Evolutionary conservation across 1,284 basidiomycete genomes (phyloP).

Genomic region (Ceratobasidium sp.): DNA sequence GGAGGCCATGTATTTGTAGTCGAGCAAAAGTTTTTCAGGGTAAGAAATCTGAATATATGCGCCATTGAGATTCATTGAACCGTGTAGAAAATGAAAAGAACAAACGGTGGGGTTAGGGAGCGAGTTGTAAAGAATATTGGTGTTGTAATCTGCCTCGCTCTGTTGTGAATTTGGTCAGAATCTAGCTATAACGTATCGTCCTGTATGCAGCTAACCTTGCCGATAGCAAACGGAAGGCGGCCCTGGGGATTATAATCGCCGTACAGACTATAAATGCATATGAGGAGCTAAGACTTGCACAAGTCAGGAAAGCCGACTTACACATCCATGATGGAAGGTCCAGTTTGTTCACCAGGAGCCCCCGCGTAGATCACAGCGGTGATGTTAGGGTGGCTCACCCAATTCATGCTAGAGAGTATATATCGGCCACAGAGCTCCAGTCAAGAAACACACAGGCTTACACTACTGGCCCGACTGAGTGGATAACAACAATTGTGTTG

Average conservation of each 20-base stretch:
- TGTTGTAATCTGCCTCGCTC: conserved; percentile 36
- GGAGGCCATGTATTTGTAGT: conserved; percentile 37
- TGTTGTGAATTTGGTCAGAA: neutral
- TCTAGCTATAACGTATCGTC: neutral
- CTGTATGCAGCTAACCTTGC: conserved; percentile 11
- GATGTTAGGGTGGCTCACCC: conserved; percentile 40
- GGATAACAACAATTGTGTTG: conserved; percentile 48
- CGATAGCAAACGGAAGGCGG: conserved; percentile 33
- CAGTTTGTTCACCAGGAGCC: conserved; percentile 33
- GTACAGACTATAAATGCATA: neutral
- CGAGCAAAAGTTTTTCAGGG: conserved; percentile 33
- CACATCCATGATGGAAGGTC: conserved; percentile 34
- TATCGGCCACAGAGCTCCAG: neutral
- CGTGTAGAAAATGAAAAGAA: neutral
- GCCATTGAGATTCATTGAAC: neutral
- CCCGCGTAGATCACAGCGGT: conserved; percentile 37
- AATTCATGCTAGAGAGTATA: conserved; percentile 27
- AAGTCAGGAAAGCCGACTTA: neutral
- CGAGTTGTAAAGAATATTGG: conserved; percentile 35
- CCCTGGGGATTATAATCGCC: conserved; percentile 35
- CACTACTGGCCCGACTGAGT: conserved; percentile 45
- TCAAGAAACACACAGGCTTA: conserved; percentile 18
- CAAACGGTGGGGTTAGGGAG: conserved; percentile 29
- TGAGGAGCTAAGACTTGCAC: neutral
- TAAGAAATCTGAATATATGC: conserved; percentile 13